Conservation (phyloP, 2,329 filamentous ascomycete species). For the Sclerotinia glacialis region DNA sequence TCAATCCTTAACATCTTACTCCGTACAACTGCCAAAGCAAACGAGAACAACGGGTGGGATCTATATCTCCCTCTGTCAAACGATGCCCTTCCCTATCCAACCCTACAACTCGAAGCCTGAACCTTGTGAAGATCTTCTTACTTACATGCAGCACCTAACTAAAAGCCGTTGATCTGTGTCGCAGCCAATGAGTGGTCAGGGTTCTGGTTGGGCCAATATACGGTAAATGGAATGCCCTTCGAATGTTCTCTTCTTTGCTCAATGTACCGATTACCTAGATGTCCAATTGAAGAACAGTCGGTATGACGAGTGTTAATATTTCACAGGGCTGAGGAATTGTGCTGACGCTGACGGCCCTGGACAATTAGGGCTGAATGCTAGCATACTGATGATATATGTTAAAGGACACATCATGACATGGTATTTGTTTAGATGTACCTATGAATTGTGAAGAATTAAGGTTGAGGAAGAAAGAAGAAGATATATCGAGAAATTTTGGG, state of each 20-base stretch:
- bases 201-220: slow-evolving; percentile 4
- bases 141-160: neutral
- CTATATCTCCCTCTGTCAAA: neutral
- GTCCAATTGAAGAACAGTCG: too few species aligned
- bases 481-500: too few species aligned
- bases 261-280: too few species aligned
- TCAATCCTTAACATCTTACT: neutral
- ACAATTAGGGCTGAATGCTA: slow-evolving; percentile 27
- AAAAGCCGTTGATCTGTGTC: slow-evolving; percentile 8
- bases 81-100: neutral
- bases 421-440: neutral
- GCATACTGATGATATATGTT: neutral
- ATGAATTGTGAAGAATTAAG: neutral
- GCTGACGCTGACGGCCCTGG: slow-evolving; percentile 1
- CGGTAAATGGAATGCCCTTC: neutral
- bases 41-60: neutral
- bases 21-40: neutral
- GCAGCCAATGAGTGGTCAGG: neutral
- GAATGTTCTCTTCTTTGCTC: slow-evolving; percentile 1
- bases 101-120: neutral
- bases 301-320: neutral
- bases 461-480: neutral
- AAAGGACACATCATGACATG: neutral
- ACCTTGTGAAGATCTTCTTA: slow-evolving; percentile 16
- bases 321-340: slow-evolving; percentile 18